Evolutionary conservation across 139 green algal genomes (phyloP).

Genomic region (Nannochloris sp.): DNA sequence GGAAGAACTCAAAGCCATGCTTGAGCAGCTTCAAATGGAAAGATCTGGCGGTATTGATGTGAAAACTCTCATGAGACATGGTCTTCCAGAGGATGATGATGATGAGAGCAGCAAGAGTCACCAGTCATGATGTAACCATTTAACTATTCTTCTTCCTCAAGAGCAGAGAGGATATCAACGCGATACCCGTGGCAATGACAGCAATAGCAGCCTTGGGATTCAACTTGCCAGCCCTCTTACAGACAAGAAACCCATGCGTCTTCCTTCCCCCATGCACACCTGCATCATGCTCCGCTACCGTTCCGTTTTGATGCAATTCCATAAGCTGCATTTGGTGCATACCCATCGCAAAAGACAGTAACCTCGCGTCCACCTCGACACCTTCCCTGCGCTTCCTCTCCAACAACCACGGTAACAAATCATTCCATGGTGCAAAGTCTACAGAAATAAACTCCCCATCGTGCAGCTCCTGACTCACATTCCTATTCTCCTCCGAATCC

Average conservation of each 20-base stretch:
- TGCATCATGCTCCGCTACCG: neutral
- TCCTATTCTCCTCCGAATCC: conserved; percentile 38
- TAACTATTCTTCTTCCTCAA: too few relatives aligned
- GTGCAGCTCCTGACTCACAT: conserved; percentile 37
- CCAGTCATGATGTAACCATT: too few relatives aligned
- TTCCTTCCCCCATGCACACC: too few relatives aligned
- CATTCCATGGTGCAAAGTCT: conserved; percentile 30
- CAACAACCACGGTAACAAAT: conserved; percentile 24
- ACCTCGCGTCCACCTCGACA: conserved; percentile 41
- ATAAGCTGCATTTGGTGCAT: conserved; percentile 13
- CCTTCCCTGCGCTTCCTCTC: conserved; percentile 22
- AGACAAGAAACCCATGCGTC: too few relatives aligned
- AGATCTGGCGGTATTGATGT: neutral
- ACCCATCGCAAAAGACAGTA: conserved; percentile 39
- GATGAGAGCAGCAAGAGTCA: too few relatives aligned
- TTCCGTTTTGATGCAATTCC: neutral
- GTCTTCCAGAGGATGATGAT: too few relatives aligned
- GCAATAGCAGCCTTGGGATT: too few relatives aligned
- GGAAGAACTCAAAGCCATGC: conserved; percentile 50
- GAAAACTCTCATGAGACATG: too few relatives aligned
- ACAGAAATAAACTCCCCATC: conserved; percentile 48
- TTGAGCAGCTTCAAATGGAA: conserved; percentile 36
- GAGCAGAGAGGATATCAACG: too few relatives aligned
- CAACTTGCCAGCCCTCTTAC: too few relatives aligned
- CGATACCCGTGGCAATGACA: too few relatives aligned